Percentiles rank a stretch among this genome's conserved stretches.
phyloP scores from a whole-genome alignment of 805 yeast genomes.

The Wickerhamiella galacta region DNA sequence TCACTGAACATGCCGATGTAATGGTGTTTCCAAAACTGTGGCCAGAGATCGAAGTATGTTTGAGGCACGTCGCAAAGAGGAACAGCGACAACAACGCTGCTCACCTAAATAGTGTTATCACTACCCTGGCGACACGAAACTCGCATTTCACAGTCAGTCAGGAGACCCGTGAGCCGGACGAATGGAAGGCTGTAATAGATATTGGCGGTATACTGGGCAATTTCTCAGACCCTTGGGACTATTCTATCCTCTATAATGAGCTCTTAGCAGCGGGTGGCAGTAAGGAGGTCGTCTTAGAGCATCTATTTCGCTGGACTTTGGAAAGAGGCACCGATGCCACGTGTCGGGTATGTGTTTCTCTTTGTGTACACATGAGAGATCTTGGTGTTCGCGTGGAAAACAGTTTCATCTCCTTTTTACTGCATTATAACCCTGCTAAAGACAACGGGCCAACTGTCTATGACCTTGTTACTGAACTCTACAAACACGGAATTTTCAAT shows the following conservation, averaged over 20 bases:
- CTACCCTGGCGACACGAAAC: too few relatives aligned
- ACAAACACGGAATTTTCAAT: conserved; percentile 32
- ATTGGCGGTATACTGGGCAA: conserved; percentile 17
- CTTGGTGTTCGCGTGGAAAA: not conserved
- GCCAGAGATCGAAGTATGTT: conserved; percentile 4
- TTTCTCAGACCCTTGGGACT: conserved; percentile 14
- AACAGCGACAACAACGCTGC: too few relatives aligned
- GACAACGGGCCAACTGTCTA: conserved; percentile 15
- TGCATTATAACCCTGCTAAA: not conserved
- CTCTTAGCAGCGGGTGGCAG: conserved; percentile 5
- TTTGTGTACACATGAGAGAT: not conserved
- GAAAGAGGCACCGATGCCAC: too few relatives aligned
- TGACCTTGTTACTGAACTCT: conserved; percentile 35
- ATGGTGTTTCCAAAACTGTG: conserved; percentile 7
- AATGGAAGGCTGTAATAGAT: conserved; percentile 8
- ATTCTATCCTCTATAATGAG: conserved; percentile 8
- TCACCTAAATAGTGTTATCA: too few relatives aligned
- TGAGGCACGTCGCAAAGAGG: conserved; percentile 1
- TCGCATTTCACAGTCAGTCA: conserved; percentile 4
- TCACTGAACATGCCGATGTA: conserved; percentile 5
- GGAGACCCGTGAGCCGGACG: not conserved
- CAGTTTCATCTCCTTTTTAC: not conserved
- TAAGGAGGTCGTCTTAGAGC: conserved; percentile 3
- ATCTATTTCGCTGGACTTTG: conserved; percentile 10
- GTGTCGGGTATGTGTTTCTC: too few relatives aligned